Evolutionary conservation across 495 filamentous ascomycete genomes (phyloP).

Genomic region (Talaromyces proteolyticus): DNA sequence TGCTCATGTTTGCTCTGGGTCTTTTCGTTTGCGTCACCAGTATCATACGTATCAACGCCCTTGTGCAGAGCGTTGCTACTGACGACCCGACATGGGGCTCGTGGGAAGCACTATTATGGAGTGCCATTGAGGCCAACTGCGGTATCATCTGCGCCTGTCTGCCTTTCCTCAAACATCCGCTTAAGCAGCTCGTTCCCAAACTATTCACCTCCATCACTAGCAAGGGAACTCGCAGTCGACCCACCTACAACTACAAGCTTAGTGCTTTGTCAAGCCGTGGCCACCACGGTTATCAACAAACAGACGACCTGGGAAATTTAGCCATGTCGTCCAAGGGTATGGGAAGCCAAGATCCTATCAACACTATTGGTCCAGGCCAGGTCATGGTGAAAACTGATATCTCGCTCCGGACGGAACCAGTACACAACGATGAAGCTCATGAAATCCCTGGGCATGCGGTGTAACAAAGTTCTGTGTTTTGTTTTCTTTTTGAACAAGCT

Average conservation of each 20-base stretch:
- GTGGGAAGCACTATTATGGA: slow-evolving; percentile 17
- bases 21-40: slow-evolving; percentile 23
- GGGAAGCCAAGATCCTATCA: slow-evolving; percentile 10
- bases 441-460: neutral
- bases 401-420: slow-evolving; percentile 3
- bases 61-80: slow-evolving; percentile 17
- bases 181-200: slow-evolving; percentile 20
- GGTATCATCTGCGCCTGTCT: slow-evolving; percentile 20
- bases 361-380: slow-evolving; percentile 11
- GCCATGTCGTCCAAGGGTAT: slow-evolving; percentile 8
- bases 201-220: slow-evolving; percentile 12
- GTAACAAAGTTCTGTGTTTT: neutral
- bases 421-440: neutral
- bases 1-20: slow-evolving; percentile 26
- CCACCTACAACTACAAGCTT: slow-evolving; percentile 11
- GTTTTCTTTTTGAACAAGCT: neutral
- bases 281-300: neutral
- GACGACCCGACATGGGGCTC: slow-evolving; percentile 15
- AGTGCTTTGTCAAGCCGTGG: slow-evolving; percentile 2
- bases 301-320: slow-evolving; percentile 3
- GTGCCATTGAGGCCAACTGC: slow-evolving; percentile 16
- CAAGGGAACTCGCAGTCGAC: slow-evolving; percentile 5
- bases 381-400: slow-evolving; percentile 15
- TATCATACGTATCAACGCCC: slow-evolving; percentile 19
- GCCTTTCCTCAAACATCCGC: slow-evolving; percentile 26